Evolutionary conservation across 1,139 yeast genomes (phyloP).

Genomic region (Hyphopichia pseudoburtonii): DNA sequence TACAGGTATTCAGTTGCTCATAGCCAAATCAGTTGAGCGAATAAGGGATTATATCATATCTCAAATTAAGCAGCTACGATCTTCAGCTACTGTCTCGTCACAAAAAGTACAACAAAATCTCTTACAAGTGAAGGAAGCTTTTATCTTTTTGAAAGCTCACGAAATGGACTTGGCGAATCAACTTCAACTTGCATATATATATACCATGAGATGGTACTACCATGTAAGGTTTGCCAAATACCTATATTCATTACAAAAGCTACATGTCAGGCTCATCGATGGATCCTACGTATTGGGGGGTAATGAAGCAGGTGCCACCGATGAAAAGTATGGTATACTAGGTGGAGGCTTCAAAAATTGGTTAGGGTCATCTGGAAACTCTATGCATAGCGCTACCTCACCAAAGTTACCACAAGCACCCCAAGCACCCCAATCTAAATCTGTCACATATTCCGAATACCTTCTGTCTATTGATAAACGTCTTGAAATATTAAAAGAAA

Average conservation of each 20-base stretch:
- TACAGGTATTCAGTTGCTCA: constrained; percentile 41
- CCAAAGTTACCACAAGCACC: constrained; percentile 5
- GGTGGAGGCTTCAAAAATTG: constrained; percentile 29
- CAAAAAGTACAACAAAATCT: constrained; percentile 74
- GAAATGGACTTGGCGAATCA: constrained; percentile 73
- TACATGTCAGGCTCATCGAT: constrained; percentile 55
- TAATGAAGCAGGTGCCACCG: constrained; percentile 14
- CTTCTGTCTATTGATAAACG: constrained; percentile 59
- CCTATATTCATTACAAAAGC: constrained; percentile 67
- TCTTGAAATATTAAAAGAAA: constrained; percentile 41
- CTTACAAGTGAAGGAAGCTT: constrained; percentile 60
- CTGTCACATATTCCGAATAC: constrained; percentile 43
- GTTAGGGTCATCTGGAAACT: constrained; percentile 14
- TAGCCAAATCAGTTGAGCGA: constrained; percentile 63
- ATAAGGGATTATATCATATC: constrained; percentile 67
- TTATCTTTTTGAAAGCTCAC: constrained; percentile 52
- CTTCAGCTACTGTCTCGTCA: constrained; percentile 47
- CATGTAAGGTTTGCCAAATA: constrained; percentile 76
- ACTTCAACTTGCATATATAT: constrained; percentile 73
- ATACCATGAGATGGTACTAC: constrained; percentile 94
- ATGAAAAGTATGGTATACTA: constrained; percentile 25
- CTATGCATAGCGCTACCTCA: constrained; percentile 5
- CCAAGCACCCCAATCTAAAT: constrained; percentile 9
- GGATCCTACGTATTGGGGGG: constrained; percentile 52
- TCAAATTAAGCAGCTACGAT: constrained; percentile 65